Conservation (phyloP, 1,284 basidiomycete genomes). For the Rhodotorula sp. region DNA sequence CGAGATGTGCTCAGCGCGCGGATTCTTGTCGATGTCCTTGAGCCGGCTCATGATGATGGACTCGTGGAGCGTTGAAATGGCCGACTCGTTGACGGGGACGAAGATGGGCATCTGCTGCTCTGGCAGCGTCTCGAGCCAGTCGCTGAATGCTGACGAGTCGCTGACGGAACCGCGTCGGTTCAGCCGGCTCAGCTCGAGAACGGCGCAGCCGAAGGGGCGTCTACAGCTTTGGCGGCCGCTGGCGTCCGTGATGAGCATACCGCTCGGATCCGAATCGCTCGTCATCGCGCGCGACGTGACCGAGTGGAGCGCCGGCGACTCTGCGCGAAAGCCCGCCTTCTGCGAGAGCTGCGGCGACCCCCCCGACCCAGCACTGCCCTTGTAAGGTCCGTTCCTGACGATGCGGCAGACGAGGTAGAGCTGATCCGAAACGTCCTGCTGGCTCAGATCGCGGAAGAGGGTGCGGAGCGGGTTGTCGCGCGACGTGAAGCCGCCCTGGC, state of each 20-base stretch:
- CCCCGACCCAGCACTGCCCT: not conserved
- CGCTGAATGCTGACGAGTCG: conserved; percentile 53
- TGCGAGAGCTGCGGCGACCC: not conserved
- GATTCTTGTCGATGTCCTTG: conserved; percentile 74
- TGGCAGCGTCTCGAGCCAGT: conserved; percentile 61
- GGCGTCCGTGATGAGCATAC: conserved; percentile 36
- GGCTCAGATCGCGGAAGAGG: conserved; percentile 83
- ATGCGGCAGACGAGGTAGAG: conserved; percentile 87
- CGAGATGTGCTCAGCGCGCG: conserved; percentile 75
- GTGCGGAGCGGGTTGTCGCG: conserved; percentile 65
- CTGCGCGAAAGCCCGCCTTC: conserved; percentile 5
- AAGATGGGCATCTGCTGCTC: conserved; percentile 90
- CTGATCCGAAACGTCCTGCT: conserved; percentile 78
- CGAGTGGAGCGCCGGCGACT: conserved; percentile 16
- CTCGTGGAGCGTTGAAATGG: conserved; percentile 91
- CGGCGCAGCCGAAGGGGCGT: conserved; percentile 90
- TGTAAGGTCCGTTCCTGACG: conserved; percentile 68
- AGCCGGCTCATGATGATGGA: conserved; percentile 81
- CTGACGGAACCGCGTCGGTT: conserved; percentile 58
- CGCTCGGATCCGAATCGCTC: conserved; percentile 2
- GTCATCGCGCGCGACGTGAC: conserved; percentile 11
- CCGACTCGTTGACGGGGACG: conserved; percentile 73
- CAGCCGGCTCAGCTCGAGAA: conserved; percentile 79
- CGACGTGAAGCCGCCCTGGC: conserved; percentile 72
- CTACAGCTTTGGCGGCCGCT: conserved; percentile 57